Conservation (phyloP, 2,329 filamentous ascomycete species). For the Madurella mycetomatis region DNA sequence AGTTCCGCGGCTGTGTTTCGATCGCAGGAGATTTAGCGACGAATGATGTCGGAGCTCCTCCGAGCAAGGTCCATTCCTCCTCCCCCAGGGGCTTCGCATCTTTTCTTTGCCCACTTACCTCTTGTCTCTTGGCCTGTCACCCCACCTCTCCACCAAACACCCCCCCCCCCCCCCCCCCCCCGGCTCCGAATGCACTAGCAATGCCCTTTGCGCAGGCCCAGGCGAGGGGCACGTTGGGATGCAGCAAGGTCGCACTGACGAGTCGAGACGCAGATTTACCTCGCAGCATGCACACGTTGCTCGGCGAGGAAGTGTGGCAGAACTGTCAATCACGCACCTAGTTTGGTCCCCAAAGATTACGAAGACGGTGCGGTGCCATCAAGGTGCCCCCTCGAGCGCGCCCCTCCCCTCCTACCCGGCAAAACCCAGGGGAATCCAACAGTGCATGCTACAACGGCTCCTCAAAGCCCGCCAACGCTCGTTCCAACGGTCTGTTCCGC, state of each 20-base stretch:
- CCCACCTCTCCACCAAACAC: slow-evolving; percentile 21
- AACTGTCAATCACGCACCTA: neutral
- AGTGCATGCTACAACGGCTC: no score
- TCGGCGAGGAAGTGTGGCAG: slow-evolving; percentile 8
- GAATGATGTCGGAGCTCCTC: no score
- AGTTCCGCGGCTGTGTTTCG: no score
- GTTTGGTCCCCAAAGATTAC: neutral
- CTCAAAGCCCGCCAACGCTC: no score
- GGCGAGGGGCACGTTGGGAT: slow-evolving; percentile 4
- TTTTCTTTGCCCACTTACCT: slow-evolving; percentile 6
- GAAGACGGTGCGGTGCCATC: neutral
- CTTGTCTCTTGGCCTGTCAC: slow-evolving; percentile 10
- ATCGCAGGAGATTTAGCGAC: no score
- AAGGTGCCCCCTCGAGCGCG: slow-evolving; percentile 4
- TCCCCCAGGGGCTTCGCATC: neutral
- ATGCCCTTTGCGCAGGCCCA: slow-evolving; percentile 15
- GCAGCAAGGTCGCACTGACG: slow-evolving; percentile 18
- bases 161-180: slow-evolving; percentile 5
- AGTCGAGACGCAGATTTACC: slow-evolving; percentile 24
- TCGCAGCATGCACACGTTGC: slow-evolving; percentile 28
- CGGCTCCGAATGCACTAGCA: slow-evolving; percentile 7
- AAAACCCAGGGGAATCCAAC: no score
- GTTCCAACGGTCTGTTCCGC: no score
- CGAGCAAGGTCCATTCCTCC: no score
- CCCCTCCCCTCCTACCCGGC: no score